A percentile compares a stretch with the other conserved stretches of the same genome.
phyloP scores from a whole-genome alignment of 1,139 yeast species.

The Williopsis jadinii region DNA sequence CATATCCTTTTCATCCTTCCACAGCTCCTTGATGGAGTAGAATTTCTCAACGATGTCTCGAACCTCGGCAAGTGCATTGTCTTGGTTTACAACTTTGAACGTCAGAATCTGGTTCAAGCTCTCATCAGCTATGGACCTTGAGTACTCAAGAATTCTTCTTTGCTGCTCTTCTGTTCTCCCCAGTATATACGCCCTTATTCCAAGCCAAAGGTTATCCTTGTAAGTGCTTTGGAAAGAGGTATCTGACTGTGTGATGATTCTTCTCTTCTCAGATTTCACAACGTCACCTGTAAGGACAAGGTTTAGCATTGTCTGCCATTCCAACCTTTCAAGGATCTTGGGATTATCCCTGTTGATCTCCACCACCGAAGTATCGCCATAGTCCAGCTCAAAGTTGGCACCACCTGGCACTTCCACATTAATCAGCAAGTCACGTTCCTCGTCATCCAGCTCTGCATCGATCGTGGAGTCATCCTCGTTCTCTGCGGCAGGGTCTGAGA shows the following conservation, averaged over 20 bases:
- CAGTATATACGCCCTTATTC: slow-evolving; percentile 77
- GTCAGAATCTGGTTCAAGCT: slow-evolving; percentile 64
- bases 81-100: slow-evolving; percentile 40
- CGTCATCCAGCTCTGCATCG: slow-evolving; percentile 14
- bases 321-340: slow-evolving; percentile 70
- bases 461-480: slow-evolving; percentile 22
- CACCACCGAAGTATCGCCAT: slow-evolving; percentile 16
- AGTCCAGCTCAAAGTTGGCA: slow-evolving; percentile 22
- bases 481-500: slow-evolving; percentile 26
- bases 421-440: slow-evolving; percentile 7
- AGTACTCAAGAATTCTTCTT: slow-evolving; percentile 57
- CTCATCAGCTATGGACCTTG: slow-evolving; percentile 68
- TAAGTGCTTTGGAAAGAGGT: slow-evolving; percentile 46
- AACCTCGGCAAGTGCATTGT: slow-evolving; percentile 38
- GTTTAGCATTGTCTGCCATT: slow-evolving; percentile 94
- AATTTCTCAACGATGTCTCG: slow-evolving; percentile 49
- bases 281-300: slow-evolving; percentile 94
- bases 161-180: slow-evolving; percentile 84
- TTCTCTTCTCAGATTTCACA: slow-evolving; percentile 82
- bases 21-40: slow-evolving; percentile 65
- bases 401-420: slow-evolving; percentile 8
- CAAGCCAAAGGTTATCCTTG: slow-evolving; percentile 62
- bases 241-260: slow-evolving; percentile 49
- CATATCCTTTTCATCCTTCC: slow-evolving; percentile 81
- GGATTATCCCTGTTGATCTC: slow-evolving; percentile 37